These are phyloP conservation scores for Solanum piurae DNA, from an alignment of 257 asterid species.

Conservation along the genomic window DNA sequence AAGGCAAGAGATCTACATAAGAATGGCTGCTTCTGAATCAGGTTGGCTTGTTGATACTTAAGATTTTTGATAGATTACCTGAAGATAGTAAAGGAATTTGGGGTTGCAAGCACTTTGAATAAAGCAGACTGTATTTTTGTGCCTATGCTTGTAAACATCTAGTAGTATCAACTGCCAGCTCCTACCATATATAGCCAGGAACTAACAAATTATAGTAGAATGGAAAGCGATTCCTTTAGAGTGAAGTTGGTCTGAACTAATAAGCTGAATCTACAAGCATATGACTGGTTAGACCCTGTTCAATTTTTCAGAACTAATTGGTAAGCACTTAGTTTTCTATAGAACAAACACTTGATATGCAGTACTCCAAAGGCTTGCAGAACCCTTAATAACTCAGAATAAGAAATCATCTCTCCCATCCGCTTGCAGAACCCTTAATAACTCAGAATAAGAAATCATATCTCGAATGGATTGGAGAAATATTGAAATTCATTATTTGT, in stretches of 20 bases:
- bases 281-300: not conserved
- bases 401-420: not conserved
- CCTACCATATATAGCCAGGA: not conserved
- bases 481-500: not conserved
- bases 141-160: not conserved
- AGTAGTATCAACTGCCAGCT: not conserved
- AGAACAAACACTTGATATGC: not conserved
- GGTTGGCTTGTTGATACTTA: not conserved
- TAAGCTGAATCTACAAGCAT: not conserved
- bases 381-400: not conserved
- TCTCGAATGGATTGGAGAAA: not conserved
- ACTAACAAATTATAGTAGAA: not conserved
- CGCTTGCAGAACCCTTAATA: not conserved
- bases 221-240: not conserved
- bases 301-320: not conserved
- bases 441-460: not conserved
- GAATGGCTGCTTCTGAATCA: conserved; percentile 14
- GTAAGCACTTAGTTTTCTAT: not conserved
- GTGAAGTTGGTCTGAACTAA: not conserved
- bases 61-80: not conserved
- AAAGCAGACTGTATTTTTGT: not conserved
- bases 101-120: not conserved
- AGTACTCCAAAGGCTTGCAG: not conserved
- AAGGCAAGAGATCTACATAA: conserved; percentile 16
- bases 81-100: not conserved